Percentiles rank a stretch among this genome's conserved stretches.
Conservation (phyloP, 768 basidiomycete species). For the Psilocybe azurescens region DNA sequence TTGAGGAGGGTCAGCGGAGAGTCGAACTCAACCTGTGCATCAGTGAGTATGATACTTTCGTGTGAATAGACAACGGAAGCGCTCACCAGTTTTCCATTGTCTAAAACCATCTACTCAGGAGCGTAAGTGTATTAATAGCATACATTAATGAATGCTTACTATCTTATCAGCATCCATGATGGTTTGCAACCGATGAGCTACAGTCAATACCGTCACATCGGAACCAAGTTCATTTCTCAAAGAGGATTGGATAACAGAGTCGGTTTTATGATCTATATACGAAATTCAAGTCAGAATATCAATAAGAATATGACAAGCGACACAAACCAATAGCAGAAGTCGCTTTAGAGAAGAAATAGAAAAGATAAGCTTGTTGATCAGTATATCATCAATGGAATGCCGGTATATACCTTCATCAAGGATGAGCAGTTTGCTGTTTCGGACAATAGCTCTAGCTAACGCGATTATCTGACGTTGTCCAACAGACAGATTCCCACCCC, state of each 20-base stretch:
- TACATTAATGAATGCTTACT: slow-evolving; percentile 29
- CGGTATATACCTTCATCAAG: slow-evolving; percentile 40
- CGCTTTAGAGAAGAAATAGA: slow-evolving; percentile 21
- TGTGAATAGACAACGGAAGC: too few relatives aligned
- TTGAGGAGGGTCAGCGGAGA: slow-evolving; percentile 53
- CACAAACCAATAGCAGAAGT: slow-evolving; percentile 51
- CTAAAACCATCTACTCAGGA: slow-evolving; percentile 45
- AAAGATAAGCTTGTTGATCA: too few relatives aligned
- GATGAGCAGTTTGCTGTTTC: slow-evolving; percentile 63
- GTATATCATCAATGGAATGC: neutral
- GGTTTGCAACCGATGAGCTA: slow-evolving; percentile 72
- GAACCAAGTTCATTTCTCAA: slow-evolving; percentile 66
- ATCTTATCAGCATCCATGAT: slow-evolving; percentile 67
- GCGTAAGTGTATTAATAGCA: neutral
- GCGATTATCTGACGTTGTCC: slow-evolving; percentile 77
- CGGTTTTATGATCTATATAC: slow-evolving; percentile 57
- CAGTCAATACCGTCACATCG: slow-evolving; percentile 63
- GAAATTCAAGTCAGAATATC: neutral
- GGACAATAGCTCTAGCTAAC: slow-evolving; percentile 63
- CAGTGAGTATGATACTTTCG: neutral
- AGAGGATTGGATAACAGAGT: slow-evolving; percentile 70
- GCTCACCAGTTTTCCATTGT: slow-evolving; percentile 45
- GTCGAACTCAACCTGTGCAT: slow-evolving; percentile 56
- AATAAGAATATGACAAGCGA: slow-evolving; percentile 60
- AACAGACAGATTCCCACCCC: slow-evolving; percentile 74